Evolutionary conservation across 2,329 filamentous ascomycete species (phyloP).

Genomic region (Trichophyton schoenleinii): DNA sequence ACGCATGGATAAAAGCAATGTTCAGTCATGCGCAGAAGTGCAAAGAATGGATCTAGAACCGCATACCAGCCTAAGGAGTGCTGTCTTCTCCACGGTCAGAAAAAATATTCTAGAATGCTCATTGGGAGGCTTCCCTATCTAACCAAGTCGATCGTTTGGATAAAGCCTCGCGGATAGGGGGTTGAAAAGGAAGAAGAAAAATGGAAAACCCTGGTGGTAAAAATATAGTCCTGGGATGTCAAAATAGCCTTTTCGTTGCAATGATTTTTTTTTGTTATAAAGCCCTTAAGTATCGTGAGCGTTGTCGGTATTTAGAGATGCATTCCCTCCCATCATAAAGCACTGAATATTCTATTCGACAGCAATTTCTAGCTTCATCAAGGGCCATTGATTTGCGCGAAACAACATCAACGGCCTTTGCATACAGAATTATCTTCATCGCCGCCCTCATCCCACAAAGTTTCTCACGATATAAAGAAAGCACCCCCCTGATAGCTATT

Average conservation of each 20-base stretch:
- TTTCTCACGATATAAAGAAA: slow-evolving; percentile 1
- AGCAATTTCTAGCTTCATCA: neutral
- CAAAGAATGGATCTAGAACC: slow-evolving; percentile 1
- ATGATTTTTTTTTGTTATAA: neutral
- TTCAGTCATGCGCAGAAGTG: neutral
- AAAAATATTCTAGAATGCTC: neutral
- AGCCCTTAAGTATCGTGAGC: neutral
- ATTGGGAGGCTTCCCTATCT: neutral
- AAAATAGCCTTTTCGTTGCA: neutral
- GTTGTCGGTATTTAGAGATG: neutral
- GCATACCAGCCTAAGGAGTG: neutral
- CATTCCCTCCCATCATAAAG: neutral
- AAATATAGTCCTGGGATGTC: neutral
- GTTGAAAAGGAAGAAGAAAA: neutral
- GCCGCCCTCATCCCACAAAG: neutral
- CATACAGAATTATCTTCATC: neutral
- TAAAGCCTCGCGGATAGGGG: neutral
- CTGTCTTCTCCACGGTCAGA: neutral
- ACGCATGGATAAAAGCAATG: slow-evolving; percentile 3
- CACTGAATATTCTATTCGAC: neutral
- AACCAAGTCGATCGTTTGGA: slow-evolving; percentile 2
- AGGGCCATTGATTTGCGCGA: neutral
- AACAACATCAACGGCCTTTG: neutral
- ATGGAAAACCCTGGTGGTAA: neutral
- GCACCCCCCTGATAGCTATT: neutral